phyloP scores from a whole-genome alignment of 768 basidiomycete species.

The Boletus patriciae region DNA sequence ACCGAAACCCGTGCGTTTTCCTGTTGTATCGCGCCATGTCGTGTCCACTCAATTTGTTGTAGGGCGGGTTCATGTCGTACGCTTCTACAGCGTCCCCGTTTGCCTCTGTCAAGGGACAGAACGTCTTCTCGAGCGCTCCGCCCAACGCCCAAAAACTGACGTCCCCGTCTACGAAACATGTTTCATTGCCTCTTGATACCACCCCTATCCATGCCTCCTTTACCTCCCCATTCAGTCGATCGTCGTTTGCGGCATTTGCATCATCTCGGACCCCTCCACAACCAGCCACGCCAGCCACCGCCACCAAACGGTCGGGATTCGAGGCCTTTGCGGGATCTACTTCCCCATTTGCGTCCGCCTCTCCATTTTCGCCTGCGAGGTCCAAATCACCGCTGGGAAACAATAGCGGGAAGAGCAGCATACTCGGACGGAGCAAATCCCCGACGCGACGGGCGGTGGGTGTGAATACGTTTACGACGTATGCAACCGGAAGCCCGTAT shows the following conservation, averaged over 20 bases:
- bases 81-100: slow-evolving; percentile 75
- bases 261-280: slow-evolving; percentile 17
- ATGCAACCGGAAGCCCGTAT: slow-evolving; percentile 50
- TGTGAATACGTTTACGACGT: slow-evolving; percentile 55
- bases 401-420: slow-evolving; percentile 20
- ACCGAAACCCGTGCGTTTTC: slow-evolving; percentile 49
- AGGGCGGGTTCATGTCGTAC: slow-evolving; percentile 81
- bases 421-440: slow-evolving; percentile 49
- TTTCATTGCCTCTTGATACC: slow-evolving; percentile 25
- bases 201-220: slow-evolving; percentile 19
- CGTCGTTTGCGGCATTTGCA: slow-evolving; percentile 22
- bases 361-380: slow-evolving; percentile 34
- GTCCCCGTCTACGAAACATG: slow-evolving; percentile 24
- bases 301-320: slow-evolving; percentile 54
- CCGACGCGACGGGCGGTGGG: slow-evolving; percentile 48
- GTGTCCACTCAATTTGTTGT: slow-evolving; percentile 8
- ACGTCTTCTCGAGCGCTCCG: slow-evolving; percentile 37
- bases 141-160: slow-evolving; percentile 30
- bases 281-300: slow-evolving; percentile 32
- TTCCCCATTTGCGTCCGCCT: slow-evolving; percentile 49
- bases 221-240: slow-evolving; percentile 23
- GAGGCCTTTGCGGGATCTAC: slow-evolving; percentile 53
- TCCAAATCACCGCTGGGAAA: slow-evolving; percentile 53
- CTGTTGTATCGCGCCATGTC: slow-evolving; percentile 6
- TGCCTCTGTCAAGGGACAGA: slow-evolving; percentile 69